phyloP scores from a whole-genome alignment of 441 rosid species.

The Melastoma candidum region DNA sequence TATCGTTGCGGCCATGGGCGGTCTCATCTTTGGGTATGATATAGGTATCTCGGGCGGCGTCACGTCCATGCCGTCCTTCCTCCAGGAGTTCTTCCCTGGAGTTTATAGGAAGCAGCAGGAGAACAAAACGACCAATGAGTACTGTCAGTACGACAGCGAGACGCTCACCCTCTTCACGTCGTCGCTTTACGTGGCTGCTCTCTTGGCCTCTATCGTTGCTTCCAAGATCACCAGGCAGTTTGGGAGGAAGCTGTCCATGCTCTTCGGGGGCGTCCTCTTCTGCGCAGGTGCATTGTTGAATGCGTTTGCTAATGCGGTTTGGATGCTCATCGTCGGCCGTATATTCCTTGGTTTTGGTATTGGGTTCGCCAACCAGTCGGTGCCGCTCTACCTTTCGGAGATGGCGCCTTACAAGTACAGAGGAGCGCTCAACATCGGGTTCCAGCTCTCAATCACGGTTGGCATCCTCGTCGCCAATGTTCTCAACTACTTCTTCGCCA shows the following conservation, averaged over 20 bases:
- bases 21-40: too few species aligned
- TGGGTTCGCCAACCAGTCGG: constrained; percentile 40
- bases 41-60: constrained; percentile 41
- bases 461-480: constrained; percentile 34
- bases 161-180: not conserved
- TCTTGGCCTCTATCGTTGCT: constrained; percentile 34
- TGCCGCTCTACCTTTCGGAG: constrained; percentile 39
- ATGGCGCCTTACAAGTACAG: constrained; percentile 36
- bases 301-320: constrained; percentile 26
- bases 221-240: constrained; percentile 24
- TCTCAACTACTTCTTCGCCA: constrained; percentile 31
- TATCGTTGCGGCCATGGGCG: too few species aligned
- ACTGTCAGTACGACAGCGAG: constrained; percentile 46
- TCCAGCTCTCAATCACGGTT: constrained; percentile 36
- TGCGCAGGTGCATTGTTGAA: constrained; percentile 30
- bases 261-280: constrained; percentile 28
- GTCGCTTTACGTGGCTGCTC: constrained; percentile 38
- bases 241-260: constrained; percentile 32
- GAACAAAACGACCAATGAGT: constrained; percentile 16
- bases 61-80: constrained; percentile 74
- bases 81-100: constrained; percentile 52
- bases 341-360: constrained; percentile 38
- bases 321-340: constrained; percentile 36
- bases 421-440: constrained; percentile 44
- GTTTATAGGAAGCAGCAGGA: constrained; percentile 34